Conservation (phyloP, 306 rosid genomes). For the Acmispon strigosus region DNA sequence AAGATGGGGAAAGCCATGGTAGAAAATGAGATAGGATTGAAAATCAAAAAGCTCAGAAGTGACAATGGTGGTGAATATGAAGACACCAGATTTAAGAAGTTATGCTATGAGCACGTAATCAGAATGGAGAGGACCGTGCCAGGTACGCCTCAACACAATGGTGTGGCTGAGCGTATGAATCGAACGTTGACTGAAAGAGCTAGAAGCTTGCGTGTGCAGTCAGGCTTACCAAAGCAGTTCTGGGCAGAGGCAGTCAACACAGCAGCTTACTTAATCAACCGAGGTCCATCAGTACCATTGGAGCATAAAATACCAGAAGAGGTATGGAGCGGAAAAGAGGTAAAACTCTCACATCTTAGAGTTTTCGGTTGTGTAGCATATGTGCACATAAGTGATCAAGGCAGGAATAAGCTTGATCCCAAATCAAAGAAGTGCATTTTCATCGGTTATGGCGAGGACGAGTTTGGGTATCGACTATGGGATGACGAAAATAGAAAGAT, state of each 20-base stretch:
- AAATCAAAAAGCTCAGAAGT: background rate
- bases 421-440: background rate
- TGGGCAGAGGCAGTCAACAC: background rate
- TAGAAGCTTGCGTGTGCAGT: background rate
- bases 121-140: too few species aligned
- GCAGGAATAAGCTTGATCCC: background rate
- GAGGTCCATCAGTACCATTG: background rate
- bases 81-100: too few species aligned
- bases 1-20: background rate
- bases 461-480: background rate
- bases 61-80: too few species aligned
- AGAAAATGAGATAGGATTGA: background rate
- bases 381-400: background rate
- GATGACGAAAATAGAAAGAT: background rate
- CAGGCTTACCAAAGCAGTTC: background rate
- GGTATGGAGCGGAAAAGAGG: background rate
- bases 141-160: too few species aligned
- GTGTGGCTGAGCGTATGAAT: too few species aligned
- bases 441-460: background rate
- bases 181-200: too few species aligned
- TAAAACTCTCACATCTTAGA: background rate
- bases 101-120: background rate
- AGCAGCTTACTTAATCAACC: background rate
- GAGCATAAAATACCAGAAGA: background rate
- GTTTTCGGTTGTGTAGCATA: background rate